Evolutionary conservation across 306 rosid species (phyloP), one percentile per base, ranked within the genome.

Genomic region (Betula pendula): DNA sequence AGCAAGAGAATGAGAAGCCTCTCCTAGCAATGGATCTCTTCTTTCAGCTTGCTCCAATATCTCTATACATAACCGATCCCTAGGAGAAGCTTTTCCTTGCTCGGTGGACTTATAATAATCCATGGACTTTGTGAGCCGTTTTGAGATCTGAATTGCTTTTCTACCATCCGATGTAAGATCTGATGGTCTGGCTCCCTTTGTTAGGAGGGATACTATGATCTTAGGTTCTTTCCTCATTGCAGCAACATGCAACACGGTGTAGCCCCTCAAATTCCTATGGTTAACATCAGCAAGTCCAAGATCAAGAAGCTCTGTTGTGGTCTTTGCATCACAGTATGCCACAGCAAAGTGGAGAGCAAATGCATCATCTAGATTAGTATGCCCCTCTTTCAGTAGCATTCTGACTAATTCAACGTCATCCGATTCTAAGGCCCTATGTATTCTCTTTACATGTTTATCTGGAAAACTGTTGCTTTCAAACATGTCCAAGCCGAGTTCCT

Each of bases 11-110:
- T 77, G 84, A 15, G 90, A 84, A 6, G 96, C 91, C 72, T 91
- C 96, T 10, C 96, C 96, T 3, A 84, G 84, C 33, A 84, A 68
- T 44, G 90, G 86, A 67, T 84, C 93, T 80, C 96, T 87, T 69
- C 90, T 85, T 85, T 91, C 93, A 43, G 89, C 96, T 78, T 91
- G 93, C 83, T 91, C 96, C 84, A 91, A 71, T 78, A 85, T 87
- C 89, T 91, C 92, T 69, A 87, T 81, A 53, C 92, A 91, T 75
- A 87, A 84, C 9, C 87, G 65, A 11, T 85, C 90, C 5, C 58
- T 82, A 10, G 83, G 74, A 47, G 85, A 87, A 31, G 81, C 70
- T 24, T 83, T 87, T 16, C 93, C 93, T 60, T 84, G 88, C 51
- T 87, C 89, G 0, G 73, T 62, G 19, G 85, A 72, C 65, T 72